phyloP scores from a whole-genome alignment of 345 rosid genomes.

The Euphorbia tirucalli region DNA sequence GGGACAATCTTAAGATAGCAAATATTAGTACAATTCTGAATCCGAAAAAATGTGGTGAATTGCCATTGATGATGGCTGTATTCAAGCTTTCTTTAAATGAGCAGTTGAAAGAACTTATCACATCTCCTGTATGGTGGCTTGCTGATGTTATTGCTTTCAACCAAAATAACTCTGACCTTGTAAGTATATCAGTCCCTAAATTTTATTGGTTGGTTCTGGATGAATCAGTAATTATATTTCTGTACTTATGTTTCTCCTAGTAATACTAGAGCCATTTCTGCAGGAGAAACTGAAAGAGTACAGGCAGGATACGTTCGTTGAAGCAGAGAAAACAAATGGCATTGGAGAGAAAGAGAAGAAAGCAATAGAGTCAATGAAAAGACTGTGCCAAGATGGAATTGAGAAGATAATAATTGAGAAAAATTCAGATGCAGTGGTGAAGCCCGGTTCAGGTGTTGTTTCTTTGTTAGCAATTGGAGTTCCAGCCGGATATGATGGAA shows the following conservation, averaged over 20 bases:
- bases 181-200: slow-evolving; percentile 14
- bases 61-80: slow-evolving; percentile 19
- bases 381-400: slow-evolving; percentile 22
- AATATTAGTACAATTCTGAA: slow-evolving; percentile 9
- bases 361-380: neutral
- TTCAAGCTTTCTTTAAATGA: slow-evolving; percentile 37
- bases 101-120: slow-evolving; percentile 31
- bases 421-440: slow-evolving; percentile 56
- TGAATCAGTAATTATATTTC: neutral
- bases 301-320: slow-evolving; percentile 20
- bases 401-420: slow-evolving; percentile 8
- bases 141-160: slow-evolving; percentile 38
- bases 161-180: slow-evolving; percentile 32
- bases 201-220: neutral
- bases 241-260: too few relatives aligned
- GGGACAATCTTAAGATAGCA: slow-evolving; percentile 28
- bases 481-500: slow-evolving; percentile 51
- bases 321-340: slow-evolving; percentile 32
- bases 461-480: slow-evolving; percentile 62
- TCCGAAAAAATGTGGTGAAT: slow-evolving; percentile 15
- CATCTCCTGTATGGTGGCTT: slow-evolving; percentile 38
- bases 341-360: slow-evolving; percentile 17
- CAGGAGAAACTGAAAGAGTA: slow-evolving; percentile 24
- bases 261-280: neutral
- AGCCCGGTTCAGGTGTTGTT: slow-evolving; percentile 1